Evolutionary conservation across 2,329 filamentous ascomycete species (phyloP).

Genomic region (Xylaria sp.): DNA sequence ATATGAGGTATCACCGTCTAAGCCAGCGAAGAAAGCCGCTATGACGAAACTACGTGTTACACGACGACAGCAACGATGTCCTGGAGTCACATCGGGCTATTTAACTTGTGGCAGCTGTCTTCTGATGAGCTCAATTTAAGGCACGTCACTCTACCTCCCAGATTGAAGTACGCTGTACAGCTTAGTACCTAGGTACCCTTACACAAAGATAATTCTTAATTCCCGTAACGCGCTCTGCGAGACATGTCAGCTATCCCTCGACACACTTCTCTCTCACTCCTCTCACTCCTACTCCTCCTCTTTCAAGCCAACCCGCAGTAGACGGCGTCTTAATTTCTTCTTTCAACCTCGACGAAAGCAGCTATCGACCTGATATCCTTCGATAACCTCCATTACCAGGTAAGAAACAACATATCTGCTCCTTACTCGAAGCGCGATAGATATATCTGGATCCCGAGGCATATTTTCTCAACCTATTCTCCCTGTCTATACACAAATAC

Average conservation of each 20-base stretch:
- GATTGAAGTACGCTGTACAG: not conserved
- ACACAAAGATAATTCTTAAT: not conserved
- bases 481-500: not conserved
- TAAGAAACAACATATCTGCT: conserved; percentile 1
- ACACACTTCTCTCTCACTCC: not conserved
- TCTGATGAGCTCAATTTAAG: not conserved
- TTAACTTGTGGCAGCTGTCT: conserved; percentile 21
- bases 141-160: not conserved
- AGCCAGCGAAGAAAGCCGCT: conserved; percentile 9
- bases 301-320: not conserved
- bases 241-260: not conserved
- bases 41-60: conserved; percentile 33
- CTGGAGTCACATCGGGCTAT: conserved; percentile 13
- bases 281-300: not conserved
- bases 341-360: conserved; percentile 16
- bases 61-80: conserved; percentile 7
- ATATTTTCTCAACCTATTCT: not conserved
- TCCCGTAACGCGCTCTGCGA: not conserved
- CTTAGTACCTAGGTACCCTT: not conserved
- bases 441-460: not conserved
- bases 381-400: conserved; percentile 6
- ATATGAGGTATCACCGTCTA: not conserved
- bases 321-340: conserved; percentile 11
- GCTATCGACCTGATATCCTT: conserved; percentile 1
- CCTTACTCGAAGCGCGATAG: not conserved